Evolutionary conservation across 1,284 basidiomycete genomes (phyloP), one percentile per base, ranked within the genome.

Genomic region (Sanghuangporus sanghuang): DNA sequence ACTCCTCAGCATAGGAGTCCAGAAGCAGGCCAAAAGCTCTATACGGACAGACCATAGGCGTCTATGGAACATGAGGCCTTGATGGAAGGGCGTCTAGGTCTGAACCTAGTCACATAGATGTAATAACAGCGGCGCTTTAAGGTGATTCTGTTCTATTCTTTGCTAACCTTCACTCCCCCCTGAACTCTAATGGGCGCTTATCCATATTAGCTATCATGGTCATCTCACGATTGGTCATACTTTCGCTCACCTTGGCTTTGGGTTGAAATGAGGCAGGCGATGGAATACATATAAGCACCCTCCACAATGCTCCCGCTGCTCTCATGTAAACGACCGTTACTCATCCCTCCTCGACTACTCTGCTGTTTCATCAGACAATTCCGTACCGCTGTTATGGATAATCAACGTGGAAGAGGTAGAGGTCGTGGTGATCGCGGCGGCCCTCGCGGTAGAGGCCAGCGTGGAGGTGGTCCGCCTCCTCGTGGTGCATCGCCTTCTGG

Each of bases 171-270:
- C 48, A 49, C 21, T 4, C 32, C 48, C 48, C 48, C 48, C 48
- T 49, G 53, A 54, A 54, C 27, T 54, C 53, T 32, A 54, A 54
- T 39, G 21, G 55, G 55, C 55, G 55, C 55, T 57, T 40, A 57
- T 16, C 38, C 42, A 39, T 40, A 40, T 38, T 39, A 57, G 55
- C 55, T 57, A 40, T 57, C 55, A 39, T 21, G 18, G 8, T 18
- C 38, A 40, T 14, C 14, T 23, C 23, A 23, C 1, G 23, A 23
- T 23, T 23, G 23, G 23, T 23, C 23, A 23, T 23, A 23, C 23
- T 23, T 23, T 23, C n/a, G n/a, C 23, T 23, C 23, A 23, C 23
- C 2, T 23, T 23, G 36, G 12, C 39, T n/a, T 21, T 5, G 39
- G n/a, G 5, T 18, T 23, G 38, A 12, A 14, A 21, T 57, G 21